Evolutionary conservation across 768 basidiomycete species (phyloP).

Genomic region (Polyporus arcularius): DNA sequence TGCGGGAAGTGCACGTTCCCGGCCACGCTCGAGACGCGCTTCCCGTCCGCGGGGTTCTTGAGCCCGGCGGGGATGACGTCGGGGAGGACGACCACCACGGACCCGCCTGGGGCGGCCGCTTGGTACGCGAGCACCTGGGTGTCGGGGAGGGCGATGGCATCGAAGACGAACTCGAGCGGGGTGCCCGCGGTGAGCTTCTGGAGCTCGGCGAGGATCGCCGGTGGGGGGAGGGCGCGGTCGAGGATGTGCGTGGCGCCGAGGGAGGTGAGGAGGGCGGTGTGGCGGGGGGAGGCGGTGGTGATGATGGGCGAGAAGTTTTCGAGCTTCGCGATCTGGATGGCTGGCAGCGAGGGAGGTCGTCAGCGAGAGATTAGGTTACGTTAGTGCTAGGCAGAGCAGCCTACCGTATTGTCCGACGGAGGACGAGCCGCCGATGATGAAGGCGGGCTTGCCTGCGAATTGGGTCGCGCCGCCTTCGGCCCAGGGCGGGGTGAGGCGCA

Average conservation of each 20-base stretch:
- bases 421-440: slow-evolving; percentile 32
- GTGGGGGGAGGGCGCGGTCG: slow-evolving; percentile 22
- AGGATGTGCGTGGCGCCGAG: slow-evolving; percentile 30
- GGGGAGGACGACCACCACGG: slow-evolving; percentile 10
- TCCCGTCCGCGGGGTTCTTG: slow-evolving; percentile 11
- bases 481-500: slow-evolving; percentile 10
- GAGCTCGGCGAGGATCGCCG: slow-evolving; percentile 12
- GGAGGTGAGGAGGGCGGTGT: slow-evolving; percentile 17
- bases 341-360: slow-evolving; percentile 9
- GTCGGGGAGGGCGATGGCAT: slow-evolving; percentile 24
- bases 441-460: slow-evolving; percentile 23
- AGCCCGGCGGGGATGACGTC: not conserved
- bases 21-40: slow-evolving; percentile 12
- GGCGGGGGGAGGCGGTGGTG: slow-evolving; percentile 28
- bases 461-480: slow-evolving; percentile 10
- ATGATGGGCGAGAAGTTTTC: slow-evolving; percentile 33
- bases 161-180: slow-evolving; percentile 28
- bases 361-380: not conserved
- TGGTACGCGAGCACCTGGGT: slow-evolving; percentile 26
- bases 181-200: slow-evolving; percentile 17
- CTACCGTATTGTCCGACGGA: slow-evolving; percentile 33
- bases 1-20: slow-evolving; percentile 15
- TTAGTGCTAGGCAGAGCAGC: not conserved
- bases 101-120: slow-evolving; percentile 23
- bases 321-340: slow-evolving; percentile 29